Evolutionary conservation across 805 yeast genomes (phyloP), one percentile per base, ranked within the genome.

Genomic region (Starmerella gropengiesseri): DNA sequence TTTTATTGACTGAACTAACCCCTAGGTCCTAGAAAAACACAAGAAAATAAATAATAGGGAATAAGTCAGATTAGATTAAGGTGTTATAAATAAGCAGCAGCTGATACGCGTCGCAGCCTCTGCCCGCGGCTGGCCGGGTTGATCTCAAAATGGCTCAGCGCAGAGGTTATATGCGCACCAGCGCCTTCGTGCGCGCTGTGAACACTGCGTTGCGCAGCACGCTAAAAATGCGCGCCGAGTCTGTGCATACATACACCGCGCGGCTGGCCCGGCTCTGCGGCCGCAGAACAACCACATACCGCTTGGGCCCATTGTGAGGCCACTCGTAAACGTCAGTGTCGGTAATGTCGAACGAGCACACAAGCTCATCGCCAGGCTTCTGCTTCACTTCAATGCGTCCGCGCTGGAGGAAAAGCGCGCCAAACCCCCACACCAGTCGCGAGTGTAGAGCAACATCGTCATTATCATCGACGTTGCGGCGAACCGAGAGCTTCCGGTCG

Each of bases 31-130:
- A n/a, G n/a, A n/a, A n/a, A n/a, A n/a, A n/a, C n/a, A n/a, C n/a
- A n/a, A n/a, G n/a, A 59, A 60, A 58, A 54, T 55, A 48, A 46
- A 46, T 63, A 63, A 55, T 35, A 41, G 26, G 34, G 37, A 18
- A 44, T 47, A 49, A 53, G 53, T 39, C 47, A 47, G 37, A 44
- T 48, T 46, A 48, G 45, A 41, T 3, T 20, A 20, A 5, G 17
- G 11, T 20, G 12, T 18, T 21, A 16, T 20, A 5, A 14, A 8
- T 39, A 28, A 19, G 20, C 18, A 20, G 22, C 22, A 22, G 27
- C 27, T 36, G 11, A 20, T 11, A 8, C n/a, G 21, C 23, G 12
- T 16, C 20, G 25, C 8, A 22, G 8, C 25, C 9, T 7, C 6
- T 7, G 25, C 8, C 6, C 8, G 9, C 6, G 25, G 25, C 25